These are phyloP conservation scores for Tardiomyces depauwii DNA, from an alignment of 1,139 yeast species.

Conservation along the genomic window DNA sequence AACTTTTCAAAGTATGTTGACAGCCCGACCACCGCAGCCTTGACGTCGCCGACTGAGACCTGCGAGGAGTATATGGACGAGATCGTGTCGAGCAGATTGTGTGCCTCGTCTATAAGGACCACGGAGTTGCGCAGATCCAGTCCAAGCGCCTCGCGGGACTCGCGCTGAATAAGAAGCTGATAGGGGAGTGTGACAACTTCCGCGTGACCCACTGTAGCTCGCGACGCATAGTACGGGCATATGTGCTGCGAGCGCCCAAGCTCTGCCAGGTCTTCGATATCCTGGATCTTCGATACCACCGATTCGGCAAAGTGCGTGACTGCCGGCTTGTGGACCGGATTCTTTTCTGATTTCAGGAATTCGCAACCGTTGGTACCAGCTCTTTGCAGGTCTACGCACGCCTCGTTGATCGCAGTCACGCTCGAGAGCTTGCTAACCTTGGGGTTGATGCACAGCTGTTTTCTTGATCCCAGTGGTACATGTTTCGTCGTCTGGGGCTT, in stretches of 20 bases:
- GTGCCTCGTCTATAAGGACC: constrained; percentile 87
- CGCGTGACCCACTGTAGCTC: constrained; percentile 44
- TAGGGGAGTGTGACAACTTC: constrained; percentile 83
- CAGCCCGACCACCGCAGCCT: constrained; percentile 35
- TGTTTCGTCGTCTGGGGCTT: constrained; percentile 21
- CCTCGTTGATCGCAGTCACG: constrained; percentile 60
- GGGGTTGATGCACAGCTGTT: constrained; percentile 72
- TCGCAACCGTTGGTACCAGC: constrained; percentile 35
- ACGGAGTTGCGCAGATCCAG: constrained; percentile 53
- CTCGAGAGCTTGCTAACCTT: constrained; percentile 41
- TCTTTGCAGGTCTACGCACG: constrained; percentile 61
- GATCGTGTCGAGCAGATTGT: constrained; percentile 71
- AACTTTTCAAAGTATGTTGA: constrained; percentile 50
- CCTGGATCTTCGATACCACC: constrained; percentile 52
- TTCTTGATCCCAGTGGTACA: constrained; percentile 69
- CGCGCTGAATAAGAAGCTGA: constrained; percentile 58
- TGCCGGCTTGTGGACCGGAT: constrained; percentile 21
- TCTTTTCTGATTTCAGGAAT: constrained; percentile 31
- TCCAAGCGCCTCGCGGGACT: constrained; percentile 50
- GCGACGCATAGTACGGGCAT: constrained; percentile 77
- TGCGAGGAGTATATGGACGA: constrained; percentile 56
- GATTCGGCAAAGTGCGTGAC: constrained; percentile 46
- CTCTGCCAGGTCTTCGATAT: constrained; percentile 67
- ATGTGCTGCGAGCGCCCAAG: constrained; percentile 47
- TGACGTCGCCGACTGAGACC: constrained; percentile 41